Evolutionary conservation across 306 rosid genomes (phyloP).

Genomic region (Cucurbita ficifolia): DNA sequence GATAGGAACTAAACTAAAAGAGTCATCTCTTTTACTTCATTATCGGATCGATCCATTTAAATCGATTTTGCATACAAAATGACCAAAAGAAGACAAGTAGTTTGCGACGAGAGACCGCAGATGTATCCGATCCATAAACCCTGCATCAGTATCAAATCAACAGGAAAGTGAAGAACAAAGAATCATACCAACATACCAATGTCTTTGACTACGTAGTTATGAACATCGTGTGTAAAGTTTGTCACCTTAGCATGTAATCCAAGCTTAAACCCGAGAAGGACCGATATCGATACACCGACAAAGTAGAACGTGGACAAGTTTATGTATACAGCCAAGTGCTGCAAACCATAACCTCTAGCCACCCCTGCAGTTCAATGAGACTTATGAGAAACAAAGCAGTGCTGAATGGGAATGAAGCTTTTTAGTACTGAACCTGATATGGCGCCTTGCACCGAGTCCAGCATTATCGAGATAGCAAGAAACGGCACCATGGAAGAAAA

Average conservation of each 20-base stretch:
- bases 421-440: slow-evolving; percentile 39
- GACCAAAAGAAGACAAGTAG: slow-evolving; percentile 25
- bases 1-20: neutral
- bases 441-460: slow-evolving; percentile 61
- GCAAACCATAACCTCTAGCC: slow-evolving; percentile 77
- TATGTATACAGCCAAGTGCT: slow-evolving; percentile 44
- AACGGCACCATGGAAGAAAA: slow-evolving; percentile 64
- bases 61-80: slow-evolving; percentile 31
- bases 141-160: slow-evolving; percentile 15
- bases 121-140: slow-evolving; percentile 82
- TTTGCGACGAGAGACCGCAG: slow-evolving; percentile 51
- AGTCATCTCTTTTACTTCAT: slow-evolving; percentile 2
- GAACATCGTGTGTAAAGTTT: neutral
- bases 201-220: neutral
- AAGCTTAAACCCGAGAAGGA: slow-evolving; percentile 45
- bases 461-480: slow-evolving; percentile 39
- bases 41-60: slow-evolving; percentile 11
- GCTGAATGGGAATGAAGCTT: neutral
- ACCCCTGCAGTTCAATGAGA: slow-evolving; percentile 33
- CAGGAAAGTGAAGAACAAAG: neutral
- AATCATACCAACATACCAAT: neutral
- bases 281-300: slow-evolving; percentile 48
- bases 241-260: slow-evolving; percentile 46
- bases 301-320: slow-evolving; percentile 54
- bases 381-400: neutral